A percentile compares a stretch with the other conserved stretches of the same genome.
Conservation (phyloP, 805 yeast genomes). For the Yarrowia hollandica region DNA sequence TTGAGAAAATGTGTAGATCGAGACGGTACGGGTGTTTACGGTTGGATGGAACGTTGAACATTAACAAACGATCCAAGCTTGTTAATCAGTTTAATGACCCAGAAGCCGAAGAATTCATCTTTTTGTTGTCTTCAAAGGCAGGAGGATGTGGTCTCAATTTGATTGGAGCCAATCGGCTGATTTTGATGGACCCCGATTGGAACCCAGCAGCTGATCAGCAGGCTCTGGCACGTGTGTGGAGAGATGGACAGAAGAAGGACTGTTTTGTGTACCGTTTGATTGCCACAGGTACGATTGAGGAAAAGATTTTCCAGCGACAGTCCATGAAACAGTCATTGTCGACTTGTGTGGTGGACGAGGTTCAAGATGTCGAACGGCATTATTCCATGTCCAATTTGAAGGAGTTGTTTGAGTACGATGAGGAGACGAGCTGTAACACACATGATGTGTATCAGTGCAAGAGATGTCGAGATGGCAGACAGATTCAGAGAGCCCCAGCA, state of each 20-base stretch:
- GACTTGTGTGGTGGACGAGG: conserved; percentile 95
- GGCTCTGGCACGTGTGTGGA: conserved; percentile 96
- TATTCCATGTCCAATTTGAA: conserved; percentile 80
- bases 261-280: conserved; percentile 94
- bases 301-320: conserved; percentile 93
- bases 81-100: conserved; percentile 93
- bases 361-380: conserved; percentile 88
- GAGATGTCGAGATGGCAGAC: conserved; percentile 67
- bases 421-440: conserved; percentile 76
- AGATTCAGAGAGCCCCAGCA: conserved; percentile 65
- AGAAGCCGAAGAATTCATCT: conserved; percentile 81
- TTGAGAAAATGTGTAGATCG: conserved; percentile 79
- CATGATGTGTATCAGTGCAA: conserved; percentile 90
- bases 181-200: conserved; percentile 93
- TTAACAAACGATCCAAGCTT: conserved; percentile 86
- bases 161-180: conserved; percentile 91
- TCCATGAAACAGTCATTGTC: conserved; percentile 90
- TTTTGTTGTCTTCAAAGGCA: conserved; percentile 88
- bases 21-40: conserved; percentile 75
- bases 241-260: conserved; percentile 97
- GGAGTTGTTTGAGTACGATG: conserved; percentile 70
- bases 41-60: conserved; percentile 89
- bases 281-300: conserved; percentile 93
- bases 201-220: conserved; percentile 98
- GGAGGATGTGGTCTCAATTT: conserved; percentile 98